Percentiles rank a stretch among this genome's conserved stretches.
Evolutionary conservation across 164 flowering plant species (phyloP).

Genomic region (Vitis rotundifolia): DNA sequence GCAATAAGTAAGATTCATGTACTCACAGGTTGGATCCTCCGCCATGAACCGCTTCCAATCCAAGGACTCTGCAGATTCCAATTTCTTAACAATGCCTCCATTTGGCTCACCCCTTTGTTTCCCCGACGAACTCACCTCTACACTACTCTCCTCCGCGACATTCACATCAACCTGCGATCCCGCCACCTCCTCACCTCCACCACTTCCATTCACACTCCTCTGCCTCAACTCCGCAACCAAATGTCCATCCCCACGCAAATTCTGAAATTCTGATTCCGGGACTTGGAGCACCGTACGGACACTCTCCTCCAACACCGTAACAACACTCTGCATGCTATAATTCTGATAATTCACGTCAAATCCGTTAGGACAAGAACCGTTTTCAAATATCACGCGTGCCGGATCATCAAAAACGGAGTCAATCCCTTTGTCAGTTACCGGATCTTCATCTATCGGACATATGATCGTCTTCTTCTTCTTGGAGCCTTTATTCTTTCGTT

Average conservation of each 20-base stretch:
- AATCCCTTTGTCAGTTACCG: constrained; percentile 11
- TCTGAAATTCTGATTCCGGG: constrained; percentile 22
- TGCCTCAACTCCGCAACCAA: constrained; percentile 58
- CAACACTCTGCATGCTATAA: constrained; percentile 18
- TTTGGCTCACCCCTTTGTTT: constrained; percentile 30
- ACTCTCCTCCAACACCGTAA: constrained; percentile 23
- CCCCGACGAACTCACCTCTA: constrained; percentile 23
- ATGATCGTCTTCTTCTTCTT: constrained; percentile 31
- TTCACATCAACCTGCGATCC: constrained; percentile 8
- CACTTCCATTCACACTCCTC: constrained; percentile 52
- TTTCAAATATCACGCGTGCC: not conserved
- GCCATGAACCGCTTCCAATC: constrained; percentile 81
- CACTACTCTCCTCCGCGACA: constrained; percentile 23
- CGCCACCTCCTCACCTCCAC: constrained; percentile 15
- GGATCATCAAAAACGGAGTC: constrained; percentile 18
- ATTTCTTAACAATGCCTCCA: constrained; percentile 31
- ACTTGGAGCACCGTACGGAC: constrained; percentile 18
- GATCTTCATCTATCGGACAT: constrained; percentile 23
- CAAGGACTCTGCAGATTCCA: constrained; percentile 60
- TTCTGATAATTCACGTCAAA: constrained; percentile 14
- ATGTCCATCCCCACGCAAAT: constrained; percentile 16
- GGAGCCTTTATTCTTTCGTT: constrained; percentile 26
- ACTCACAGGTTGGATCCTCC: constrained; percentile 66
- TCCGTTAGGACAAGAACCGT: constrained; percentile 8
- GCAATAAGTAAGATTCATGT: not conserved